Percentiles rank a stretch among this genome's conserved stretches.
phyloP scores from a whole-genome alignment of 2,329 filamentous ascomycete species.

The Ceratocystis diversiconidia region DNA sequence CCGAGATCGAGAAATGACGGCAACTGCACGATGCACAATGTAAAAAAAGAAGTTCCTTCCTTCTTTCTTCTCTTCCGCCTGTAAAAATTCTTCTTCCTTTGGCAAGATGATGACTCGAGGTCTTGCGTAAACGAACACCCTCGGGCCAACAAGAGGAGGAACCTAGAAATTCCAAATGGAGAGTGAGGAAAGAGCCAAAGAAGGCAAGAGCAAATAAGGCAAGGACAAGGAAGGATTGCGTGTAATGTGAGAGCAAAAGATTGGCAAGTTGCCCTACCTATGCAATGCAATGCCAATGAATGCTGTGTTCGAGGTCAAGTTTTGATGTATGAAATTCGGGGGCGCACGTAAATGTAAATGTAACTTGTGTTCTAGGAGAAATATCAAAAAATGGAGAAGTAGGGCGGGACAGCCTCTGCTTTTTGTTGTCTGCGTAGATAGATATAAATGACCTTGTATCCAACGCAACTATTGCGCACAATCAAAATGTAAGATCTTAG shows the following conservation, averaged over 20 bases:
- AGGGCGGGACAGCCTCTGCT: too few relatives aligned
- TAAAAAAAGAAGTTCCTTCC: constrained; percentile 5
- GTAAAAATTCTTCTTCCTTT: neutral
- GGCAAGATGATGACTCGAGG: neutral
- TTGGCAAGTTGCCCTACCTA: neutral
- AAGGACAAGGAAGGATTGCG: neutral
- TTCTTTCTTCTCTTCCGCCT: neutral
- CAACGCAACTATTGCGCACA: too few relatives aligned
- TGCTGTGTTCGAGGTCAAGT: neutral
- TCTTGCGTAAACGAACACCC: neutral
- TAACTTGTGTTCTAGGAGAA: neutral
- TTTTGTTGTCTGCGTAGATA: too few relatives aligned
- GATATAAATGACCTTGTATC: too few relatives aligned
- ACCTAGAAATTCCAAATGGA: neutral
- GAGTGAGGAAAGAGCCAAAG: neutral
- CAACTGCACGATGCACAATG: constrained; percentile 1
- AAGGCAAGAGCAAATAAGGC: neutral
- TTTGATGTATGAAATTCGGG: neutral
- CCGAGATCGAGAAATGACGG: neutral
- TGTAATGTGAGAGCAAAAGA: neutral
- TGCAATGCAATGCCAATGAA: neutral
- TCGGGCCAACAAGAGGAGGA: neutral
- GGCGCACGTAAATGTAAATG: neutral
- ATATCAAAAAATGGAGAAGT: neutral
- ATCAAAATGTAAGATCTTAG: too few relatives aligned